phyloP scores from a whole-genome alignment of 306 rosid genomes.

The Lathyrus tuberosus region DNA sequence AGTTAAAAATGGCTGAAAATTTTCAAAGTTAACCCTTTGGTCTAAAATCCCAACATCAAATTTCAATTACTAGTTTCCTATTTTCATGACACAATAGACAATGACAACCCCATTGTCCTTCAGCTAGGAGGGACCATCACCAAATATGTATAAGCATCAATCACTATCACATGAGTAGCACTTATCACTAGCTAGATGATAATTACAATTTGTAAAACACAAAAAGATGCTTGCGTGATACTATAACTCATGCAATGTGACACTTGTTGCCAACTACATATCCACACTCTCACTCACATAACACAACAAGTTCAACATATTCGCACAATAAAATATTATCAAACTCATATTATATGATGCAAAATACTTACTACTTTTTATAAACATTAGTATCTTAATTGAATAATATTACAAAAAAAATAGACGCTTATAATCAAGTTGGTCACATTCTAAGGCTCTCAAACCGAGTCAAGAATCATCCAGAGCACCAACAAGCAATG shows the following conservation, averaged over 20 bases:
- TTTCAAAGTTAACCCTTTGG: neutral
- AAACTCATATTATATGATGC: neutral
- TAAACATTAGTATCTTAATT: too few species aligned
- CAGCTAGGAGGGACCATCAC: slow-evolving; percentile 17
- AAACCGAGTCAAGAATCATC: too few species aligned
- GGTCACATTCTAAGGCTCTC: too few species aligned
- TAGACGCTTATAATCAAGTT: too few species aligned
- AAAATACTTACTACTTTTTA: neutral
- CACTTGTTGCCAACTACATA: slow-evolving; percentile 11
- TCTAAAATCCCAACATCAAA: neutral
- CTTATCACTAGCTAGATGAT: neutral
- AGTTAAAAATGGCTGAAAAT: neutral
- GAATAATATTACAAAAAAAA: too few species aligned
- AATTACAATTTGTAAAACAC: neutral
- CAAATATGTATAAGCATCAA: neutral
- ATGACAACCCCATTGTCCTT: slow-evolving; percentile 1
- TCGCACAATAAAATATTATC: neutral
- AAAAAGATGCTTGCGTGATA: neutral
- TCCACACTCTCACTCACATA: neutral
- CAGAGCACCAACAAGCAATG: too few species aligned
- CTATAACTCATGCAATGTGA: neutral
- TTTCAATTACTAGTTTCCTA: neutral
- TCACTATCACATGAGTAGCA: neutral
- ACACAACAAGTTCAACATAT: neutral
- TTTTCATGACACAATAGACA: slow-evolving; percentile 1